Evolutionary conservation across 164 flowering plant genomes (phyloP).

Genomic region (Magnolia sinica): DNA sequence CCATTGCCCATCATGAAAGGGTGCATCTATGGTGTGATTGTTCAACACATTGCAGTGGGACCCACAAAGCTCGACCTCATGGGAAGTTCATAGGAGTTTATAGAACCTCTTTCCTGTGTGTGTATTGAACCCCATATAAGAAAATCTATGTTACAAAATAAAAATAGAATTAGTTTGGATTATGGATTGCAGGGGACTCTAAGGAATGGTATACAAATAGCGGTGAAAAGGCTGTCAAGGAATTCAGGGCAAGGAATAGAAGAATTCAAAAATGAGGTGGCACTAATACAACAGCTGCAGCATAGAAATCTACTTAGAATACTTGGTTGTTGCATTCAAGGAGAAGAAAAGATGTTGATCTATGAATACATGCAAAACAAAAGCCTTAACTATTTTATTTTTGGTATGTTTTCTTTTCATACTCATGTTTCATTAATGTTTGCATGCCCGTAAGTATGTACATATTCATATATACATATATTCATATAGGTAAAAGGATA

Average conservation of each 20-base stretch:
- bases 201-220: neutral
- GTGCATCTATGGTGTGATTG: too few species aligned
- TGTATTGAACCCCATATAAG: too few species aligned
- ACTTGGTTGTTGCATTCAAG: slow-evolving; percentile 63
- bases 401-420: slow-evolving; percentile 15
- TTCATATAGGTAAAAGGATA: too few species aligned
- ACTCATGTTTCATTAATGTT: too few species aligned
- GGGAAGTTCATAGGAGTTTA: too few species aligned
- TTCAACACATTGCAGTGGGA: too few species aligned
- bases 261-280: slow-evolving; percentile 8
- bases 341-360: slow-evolving; percentile 61
- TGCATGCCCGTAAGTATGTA: too few species aligned
- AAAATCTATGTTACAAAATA: neutral
- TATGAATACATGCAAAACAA: slow-evolving; percentile 38
- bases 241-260: slow-evolving; percentile 10
- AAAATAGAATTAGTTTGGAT: neutral
- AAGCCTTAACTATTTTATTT: slow-evolving; percentile 29
- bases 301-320: slow-evolving; percentile 74
- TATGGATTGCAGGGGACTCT: neutral
- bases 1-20: too few species aligned
- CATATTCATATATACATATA: too few species aligned
- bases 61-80: too few species aligned
- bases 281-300: slow-evolving; percentile 34
- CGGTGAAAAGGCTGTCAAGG: slow-evolving; percentile 3
- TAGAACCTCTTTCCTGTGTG: too few species aligned